Conservation (phyloP, 306 rosid species). For the Vachellia collinsii region DNA sequence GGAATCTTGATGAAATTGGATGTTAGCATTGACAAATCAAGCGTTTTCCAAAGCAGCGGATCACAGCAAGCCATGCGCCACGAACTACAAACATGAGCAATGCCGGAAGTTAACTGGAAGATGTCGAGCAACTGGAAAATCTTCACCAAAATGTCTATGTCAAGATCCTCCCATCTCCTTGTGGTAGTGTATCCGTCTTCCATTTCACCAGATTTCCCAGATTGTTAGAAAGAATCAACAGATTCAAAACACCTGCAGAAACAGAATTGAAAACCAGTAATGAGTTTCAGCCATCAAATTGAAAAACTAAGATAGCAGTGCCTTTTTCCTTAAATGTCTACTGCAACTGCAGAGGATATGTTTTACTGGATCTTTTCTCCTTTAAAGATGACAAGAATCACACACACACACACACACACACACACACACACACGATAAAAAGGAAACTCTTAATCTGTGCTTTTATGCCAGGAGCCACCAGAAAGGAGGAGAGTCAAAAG, state of each 20-base stretch:
- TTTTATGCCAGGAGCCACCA: too few species aligned
- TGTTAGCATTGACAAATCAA: constrained; percentile 70
- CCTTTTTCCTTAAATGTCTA: neutral
- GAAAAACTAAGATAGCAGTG: constrained; percentile 8
- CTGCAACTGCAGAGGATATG: neutral
- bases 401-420: too few species aligned
- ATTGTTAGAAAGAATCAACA: constrained; percentile 31
- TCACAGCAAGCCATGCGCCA: constrained; percentile 76
- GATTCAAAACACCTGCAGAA: constrained; percentile 37
- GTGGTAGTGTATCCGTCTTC: constrained; percentile 44
- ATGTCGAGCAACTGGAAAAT: constrained; percentile 69
- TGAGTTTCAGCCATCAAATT: constrained; percentile 24
- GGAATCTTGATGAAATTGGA: constrained; percentile 79
- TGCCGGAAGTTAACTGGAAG: constrained; percentile 62
- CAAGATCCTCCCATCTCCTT: constrained; percentile 77
- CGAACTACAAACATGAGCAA: constrained; percentile 73
- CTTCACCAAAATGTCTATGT: constrained; percentile 70
- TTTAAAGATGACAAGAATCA: neutral
- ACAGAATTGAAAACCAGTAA: constrained; percentile 24
- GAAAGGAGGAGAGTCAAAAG: too few species aligned
- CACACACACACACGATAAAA: neutral
- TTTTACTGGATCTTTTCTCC: neutral
- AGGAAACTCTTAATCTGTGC: neutral
- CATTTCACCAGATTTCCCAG: constrained; percentile 51
- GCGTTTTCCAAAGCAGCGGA: constrained; percentile 76